Conservation (phyloP, 1,284 basidiomycete species). For the Lignosus rhinocerotis region DNA sequence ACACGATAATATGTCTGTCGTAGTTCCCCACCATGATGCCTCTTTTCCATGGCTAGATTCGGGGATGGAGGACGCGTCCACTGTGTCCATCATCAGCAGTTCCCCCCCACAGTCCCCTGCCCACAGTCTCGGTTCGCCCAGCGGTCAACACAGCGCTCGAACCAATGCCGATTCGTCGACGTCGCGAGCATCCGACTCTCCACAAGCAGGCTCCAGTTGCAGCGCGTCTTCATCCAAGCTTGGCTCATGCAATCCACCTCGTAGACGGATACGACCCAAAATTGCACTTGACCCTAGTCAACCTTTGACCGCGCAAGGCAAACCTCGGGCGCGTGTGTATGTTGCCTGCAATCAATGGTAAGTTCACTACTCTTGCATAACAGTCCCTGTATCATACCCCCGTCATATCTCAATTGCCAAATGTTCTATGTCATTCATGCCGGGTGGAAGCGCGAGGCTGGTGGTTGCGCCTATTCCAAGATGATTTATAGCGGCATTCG, state of each 20-base stretch:
- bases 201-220: not conserved
- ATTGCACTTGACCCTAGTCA: conserved; percentile 68
- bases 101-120: not conserved
- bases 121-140: not conserved
- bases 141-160: not conserved
- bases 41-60: conserved; percentile 9
- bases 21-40: not conserved
- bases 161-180: not conserved
- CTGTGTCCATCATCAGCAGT: not conserved
- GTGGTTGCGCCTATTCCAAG: no score
- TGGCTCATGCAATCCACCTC: not conserved
- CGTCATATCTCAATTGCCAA: no score
- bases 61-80: not conserved
- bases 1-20: not conserved
- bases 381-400: no score
- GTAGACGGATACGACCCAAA: conserved; percentile 31
- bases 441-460: no score
- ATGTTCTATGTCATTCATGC: no score
- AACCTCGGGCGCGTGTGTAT: conserved; percentile 67
- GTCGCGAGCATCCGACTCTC: not conserved
- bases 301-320: conserved; percentile 72
- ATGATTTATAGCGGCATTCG: no score
- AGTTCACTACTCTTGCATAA: conserved; percentile 22
- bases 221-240: not conserved
- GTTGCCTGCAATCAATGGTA: conserved; percentile 76